These are phyloP conservation scores for Metschnikowia picachoensis DNA, from an alignment of 805 yeast genomes.

Conservation along the genomic window DNA sequence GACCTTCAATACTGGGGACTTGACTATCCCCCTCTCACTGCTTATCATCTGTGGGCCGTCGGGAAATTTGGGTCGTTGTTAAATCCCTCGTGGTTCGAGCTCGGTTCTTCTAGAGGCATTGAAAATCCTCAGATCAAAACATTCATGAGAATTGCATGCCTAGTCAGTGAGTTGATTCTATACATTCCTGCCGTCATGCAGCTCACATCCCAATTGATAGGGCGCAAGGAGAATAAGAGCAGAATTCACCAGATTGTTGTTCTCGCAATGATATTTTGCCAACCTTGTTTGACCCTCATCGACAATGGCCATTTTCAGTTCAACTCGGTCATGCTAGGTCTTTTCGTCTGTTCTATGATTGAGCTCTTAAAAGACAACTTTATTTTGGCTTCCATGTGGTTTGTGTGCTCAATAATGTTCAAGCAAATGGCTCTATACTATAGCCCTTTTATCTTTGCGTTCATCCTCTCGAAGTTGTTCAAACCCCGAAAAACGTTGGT, in stretches of 20 bases:
- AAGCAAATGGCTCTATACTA: conserved; percentile 96
- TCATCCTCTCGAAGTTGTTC: conserved; percentile 54
- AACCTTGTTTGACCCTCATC: conserved; percentile 76
- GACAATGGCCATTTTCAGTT: conserved; percentile 98
- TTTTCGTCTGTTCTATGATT: conserved; percentile 64
- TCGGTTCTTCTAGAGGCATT: conserved; percentile 69
- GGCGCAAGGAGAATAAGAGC: conserved; percentile 45
- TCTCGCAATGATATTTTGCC: conserved; percentile 75
- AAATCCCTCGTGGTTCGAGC: conserved; percentile 69
- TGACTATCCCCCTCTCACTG: conserved; percentile 96
- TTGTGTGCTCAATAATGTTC: conserved; percentile 73
- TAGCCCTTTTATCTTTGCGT: conserved; percentile 83
- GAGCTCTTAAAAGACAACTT: conserved; percentile 62
- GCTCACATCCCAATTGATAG: conserved; percentile 67
- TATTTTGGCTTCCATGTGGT: conserved; percentile 68
- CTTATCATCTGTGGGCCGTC: conserved; percentile 79
- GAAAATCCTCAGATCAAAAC: conserved; percentile 68
- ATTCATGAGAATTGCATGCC: conserved; percentile 78
- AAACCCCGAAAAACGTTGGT: conserved; percentile 17
- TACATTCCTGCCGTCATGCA: conserved; percentile 79
- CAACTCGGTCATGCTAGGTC: conserved; percentile 91
- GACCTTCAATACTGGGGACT: conserved; percentile 94
- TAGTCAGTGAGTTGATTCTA: conserved; percentile 67
- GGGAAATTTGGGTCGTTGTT: conserved; percentile 70
- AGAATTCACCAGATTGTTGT: conserved; percentile 75